Evolutionary conservation across 192 early-diverging fungal genomes (phyloP), one percentile per base, ranked within the genome.

Genomic region (Spizellomyces sp.): DNA sequence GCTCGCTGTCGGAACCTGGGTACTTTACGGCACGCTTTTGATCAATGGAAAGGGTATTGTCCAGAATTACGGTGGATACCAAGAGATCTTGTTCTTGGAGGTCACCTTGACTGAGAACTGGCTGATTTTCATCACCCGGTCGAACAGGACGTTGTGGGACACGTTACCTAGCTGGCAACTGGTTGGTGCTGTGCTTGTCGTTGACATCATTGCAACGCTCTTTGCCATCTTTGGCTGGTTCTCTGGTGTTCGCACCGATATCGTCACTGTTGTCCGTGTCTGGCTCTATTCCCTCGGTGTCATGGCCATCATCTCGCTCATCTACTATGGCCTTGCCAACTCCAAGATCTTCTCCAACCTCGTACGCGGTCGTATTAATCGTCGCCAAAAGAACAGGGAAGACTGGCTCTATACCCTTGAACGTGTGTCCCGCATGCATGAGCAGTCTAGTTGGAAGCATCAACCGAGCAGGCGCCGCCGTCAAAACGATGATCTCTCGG

Each of bases 221-320:
- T 68, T 74, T 54, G 42, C 19, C 66, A 22, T 70, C 21, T 68
- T 58, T 55, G 72, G 72, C 10, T 74, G 72, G 72, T 59, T 66
- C 66, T 48, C 41, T 48, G 58, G 65, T 4, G 60, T n/a, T 41
- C 21, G 56, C 45, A 67, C 66, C 19, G 72, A 68, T 54, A 60
- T 66, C 21, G 66, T 66, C 56, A 74, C 65, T 57, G 55, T 74
- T 17, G 65, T 74, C n/a, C 65, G 72, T 57, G 59, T 66, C 48
- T 66, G 72, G 72, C 1, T 67, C 48, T 59, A 67, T 61, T 62
- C 74, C 75, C 58, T 84, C 69, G 73, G 61, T 46, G 69, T 79
- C 64, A 65, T 80, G 64, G 8, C 73, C 64, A 43, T 84, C 73
- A 68, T 81, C 67, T 58, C 78, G 69, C 48, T 80, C 78, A 45